Percentiles rank a stretch among this genome's conserved stretches.
These are phyloP conservation scores for Cadophora malorum DNA, from an alignment of 2,329 filamentous ascomycete genomes.

Conservation along the genomic window DNA sequence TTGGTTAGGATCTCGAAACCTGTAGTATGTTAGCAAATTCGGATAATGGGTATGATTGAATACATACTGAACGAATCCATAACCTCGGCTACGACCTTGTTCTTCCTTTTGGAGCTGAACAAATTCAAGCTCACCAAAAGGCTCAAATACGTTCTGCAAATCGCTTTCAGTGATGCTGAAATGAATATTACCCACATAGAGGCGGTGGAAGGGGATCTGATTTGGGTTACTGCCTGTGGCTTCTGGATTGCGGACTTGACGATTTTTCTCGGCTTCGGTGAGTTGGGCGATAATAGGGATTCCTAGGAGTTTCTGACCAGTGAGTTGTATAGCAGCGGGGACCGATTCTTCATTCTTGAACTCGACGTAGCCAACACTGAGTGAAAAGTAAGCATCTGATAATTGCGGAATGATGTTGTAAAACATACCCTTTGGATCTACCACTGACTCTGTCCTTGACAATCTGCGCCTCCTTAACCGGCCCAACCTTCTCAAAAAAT, in stretches of 20 bases:
- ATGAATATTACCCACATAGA: slow-evolving; percentile 99
- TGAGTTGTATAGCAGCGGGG: slow-evolving; percentile 92
- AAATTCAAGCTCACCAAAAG: slow-evolving; percentile 97
- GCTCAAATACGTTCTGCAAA: slow-evolving; percentile 94
- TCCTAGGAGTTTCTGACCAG: slow-evolving; percentile 96
- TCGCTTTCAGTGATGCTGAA: slow-evolving; percentile 98
- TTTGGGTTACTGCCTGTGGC: slow-evolving; percentile 72
- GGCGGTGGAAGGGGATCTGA: slow-evolving; percentile 92
- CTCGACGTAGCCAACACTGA: slow-evolving; percentile 97
- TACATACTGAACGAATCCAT: slow-evolving; percentile 97
- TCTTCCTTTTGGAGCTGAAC: slow-evolving; percentile 98
- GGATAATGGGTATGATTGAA: background rate
- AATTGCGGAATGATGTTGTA: slow-evolving; percentile 8
- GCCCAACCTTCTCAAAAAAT: slow-evolving; percentile 95
- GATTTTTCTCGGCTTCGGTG: slow-evolving; percentile 99
- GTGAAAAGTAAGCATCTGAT: slow-evolving; percentile 47
- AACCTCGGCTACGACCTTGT: slow-evolving; percentile 85
- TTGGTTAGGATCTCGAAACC: slow-evolving; percentile 87
- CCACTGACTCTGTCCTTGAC: slow-evolving; percentile 97
- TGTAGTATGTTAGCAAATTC: slow-evolving; percentile 54
- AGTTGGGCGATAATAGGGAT: slow-evolving; percentile 98
- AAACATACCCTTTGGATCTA: slow-evolving; percentile 89
- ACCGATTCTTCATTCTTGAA: slow-evolving; percentile 97
- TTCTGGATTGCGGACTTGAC: slow-evolving; percentile 86
- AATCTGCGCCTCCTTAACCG: slow-evolving; percentile 96